Evolutionary conservation across 2,329 filamentous ascomycete genomes (phyloP).

Genomic region (Cytospora chrysosperma): DNA sequence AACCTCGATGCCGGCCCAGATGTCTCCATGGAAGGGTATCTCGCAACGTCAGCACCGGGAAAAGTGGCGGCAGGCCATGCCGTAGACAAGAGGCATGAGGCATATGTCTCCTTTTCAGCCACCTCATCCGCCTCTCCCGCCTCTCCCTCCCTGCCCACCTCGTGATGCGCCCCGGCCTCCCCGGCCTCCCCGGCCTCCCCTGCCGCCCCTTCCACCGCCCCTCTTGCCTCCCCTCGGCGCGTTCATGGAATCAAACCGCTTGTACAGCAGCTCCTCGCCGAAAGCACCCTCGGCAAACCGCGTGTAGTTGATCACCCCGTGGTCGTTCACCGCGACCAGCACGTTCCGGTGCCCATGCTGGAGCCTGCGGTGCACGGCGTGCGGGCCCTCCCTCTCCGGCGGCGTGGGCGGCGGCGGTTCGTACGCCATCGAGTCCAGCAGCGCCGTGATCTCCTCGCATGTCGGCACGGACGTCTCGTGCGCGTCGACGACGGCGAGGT

Average conservation of each 20-base stretch:
- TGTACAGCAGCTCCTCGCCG: slow-evolving; percentile 69
- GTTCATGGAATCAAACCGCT: slow-evolving; percentile 47
- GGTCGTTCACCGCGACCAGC: slow-evolving; percentile 83
- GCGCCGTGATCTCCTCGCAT: slow-evolving; percentile 64
- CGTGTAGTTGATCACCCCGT: slow-evolving; percentile 86
- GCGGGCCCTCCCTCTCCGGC: slow-evolving; percentile 39
- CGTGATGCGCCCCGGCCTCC: slow-evolving; percentile 36
- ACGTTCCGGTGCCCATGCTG: slow-evolving; percentile 85
- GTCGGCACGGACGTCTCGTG: slow-evolving; percentile 70
- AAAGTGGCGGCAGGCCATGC: neutral
- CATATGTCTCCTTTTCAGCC: slow-evolving; percentile 23
- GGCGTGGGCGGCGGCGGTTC: slow-evolving; percentile 61
- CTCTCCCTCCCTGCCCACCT: slow-evolving; percentile 43
- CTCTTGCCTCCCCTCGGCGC: slow-evolving; percentile 40
- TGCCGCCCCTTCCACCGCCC: slow-evolving; percentile 34
- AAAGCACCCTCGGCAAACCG: slow-evolving; percentile 79
- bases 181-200: slow-evolving; percentile 44
- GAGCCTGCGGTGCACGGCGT: slow-evolving; percentile 68
- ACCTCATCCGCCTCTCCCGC: slow-evolving; percentile 35
- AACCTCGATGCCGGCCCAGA: neutral
- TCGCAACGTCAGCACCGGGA: neutral
- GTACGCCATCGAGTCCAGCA: slow-evolving; percentile 73
- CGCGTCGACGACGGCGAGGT: slow-evolving; percentile 78
- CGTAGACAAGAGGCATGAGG: neutral
- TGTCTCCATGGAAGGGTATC: neutral